A percentile compares a stretch with the other conserved stretches of the same genome.
phyloP scores from a whole-genome alignment of 2,329 filamentous ascomycete genomes.

The Neopestalotiopsis rosae region DNA sequence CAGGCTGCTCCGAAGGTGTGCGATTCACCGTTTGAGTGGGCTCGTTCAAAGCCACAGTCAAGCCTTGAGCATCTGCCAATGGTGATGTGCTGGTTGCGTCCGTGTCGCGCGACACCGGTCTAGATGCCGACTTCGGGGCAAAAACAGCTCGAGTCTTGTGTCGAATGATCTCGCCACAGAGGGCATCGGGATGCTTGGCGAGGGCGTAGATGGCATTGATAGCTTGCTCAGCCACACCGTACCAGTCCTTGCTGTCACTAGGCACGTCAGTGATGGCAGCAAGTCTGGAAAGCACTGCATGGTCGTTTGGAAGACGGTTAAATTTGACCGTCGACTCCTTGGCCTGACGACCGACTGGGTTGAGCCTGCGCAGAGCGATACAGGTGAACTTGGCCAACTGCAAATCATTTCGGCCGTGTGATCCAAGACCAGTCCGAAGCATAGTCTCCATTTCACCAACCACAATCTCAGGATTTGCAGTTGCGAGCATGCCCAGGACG shows the following conservation, averaged over 20 bases:
- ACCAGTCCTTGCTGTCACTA: conserved; percentile 94
- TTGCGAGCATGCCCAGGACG: conserved; percentile 93
- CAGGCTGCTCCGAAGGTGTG: conserved; percentile 35
- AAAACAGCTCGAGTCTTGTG: conserved; percentile 88
- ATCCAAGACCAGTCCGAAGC: conserved; percentile 85
- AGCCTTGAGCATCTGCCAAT: conserved; percentile 36
- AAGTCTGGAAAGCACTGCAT: conserved; percentile 81
- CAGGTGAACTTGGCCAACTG: conserved; percentile 95
- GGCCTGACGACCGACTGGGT: conserved; percentile 79
- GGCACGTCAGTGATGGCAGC: conserved; percentile 85
- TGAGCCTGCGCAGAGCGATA: conserved; percentile 89
- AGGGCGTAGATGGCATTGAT: conserved; percentile 94
- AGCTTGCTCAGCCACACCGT: conserved; percentile 93
- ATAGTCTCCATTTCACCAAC: conserved; percentile 95
- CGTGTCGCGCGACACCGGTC: conserved; percentile 53
- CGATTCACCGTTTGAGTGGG: conserved; percentile 38
- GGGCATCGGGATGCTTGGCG: conserved; percentile 89
- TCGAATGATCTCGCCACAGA: conserved; percentile 89
- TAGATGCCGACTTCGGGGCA: conserved; percentile 49
- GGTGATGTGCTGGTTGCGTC: conserved; percentile 38
- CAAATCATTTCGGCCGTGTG: conserved; percentile 80
- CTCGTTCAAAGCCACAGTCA: conserved; percentile 36
- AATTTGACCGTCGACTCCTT: conserved; percentile 74
- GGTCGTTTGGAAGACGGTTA: conserved; percentile 86
- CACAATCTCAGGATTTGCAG: conserved; percentile 90